Evolutionary conservation across 192 early-diverging fungal species (phyloP).

Genomic region (Powellomyces hirtus): DNA sequence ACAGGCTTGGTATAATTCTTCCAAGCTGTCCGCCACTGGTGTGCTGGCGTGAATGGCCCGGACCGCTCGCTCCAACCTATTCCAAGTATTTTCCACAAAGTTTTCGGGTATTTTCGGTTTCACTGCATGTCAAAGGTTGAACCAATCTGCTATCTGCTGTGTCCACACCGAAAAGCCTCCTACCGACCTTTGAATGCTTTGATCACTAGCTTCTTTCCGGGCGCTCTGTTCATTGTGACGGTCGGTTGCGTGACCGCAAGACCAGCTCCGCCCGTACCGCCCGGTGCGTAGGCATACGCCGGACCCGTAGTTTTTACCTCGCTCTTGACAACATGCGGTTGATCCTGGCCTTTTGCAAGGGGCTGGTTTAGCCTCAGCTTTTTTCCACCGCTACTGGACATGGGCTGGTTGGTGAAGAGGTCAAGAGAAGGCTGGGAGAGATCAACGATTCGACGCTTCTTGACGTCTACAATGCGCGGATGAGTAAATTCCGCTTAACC

Average conservation of each 20-base stretch:
- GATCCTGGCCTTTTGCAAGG: too few species aligned
- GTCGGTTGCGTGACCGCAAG: background rate
- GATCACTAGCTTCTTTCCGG: conserved; percentile 60
- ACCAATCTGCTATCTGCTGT: too few species aligned
- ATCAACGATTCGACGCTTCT: too few species aligned
- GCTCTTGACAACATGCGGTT: too few species aligned
- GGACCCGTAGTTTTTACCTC: too few species aligned
- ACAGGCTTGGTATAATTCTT: conserved; percentile 77
- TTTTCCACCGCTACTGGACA: too few species aligned
- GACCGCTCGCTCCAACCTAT: conserved; percentile 65
- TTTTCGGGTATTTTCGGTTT: conserved; percentile 60
- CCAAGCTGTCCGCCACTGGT: conserved; percentile 67
- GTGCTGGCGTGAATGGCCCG: conserved; percentile 66
- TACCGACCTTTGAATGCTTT: conserved; percentile 58
- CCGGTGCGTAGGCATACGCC: background rate
- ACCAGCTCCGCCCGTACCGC: background rate
- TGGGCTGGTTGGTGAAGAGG: too few species aligned
- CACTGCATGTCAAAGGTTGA: conserved; percentile 22
- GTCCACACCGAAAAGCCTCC: too few species aligned
- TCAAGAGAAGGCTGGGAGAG: too few species aligned
- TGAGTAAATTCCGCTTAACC: too few species aligned
- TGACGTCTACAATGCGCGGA: too few species aligned
- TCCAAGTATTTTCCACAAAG: conserved; percentile 66
- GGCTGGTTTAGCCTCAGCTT: too few species aligned
- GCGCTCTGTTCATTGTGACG: background rate